These are phyloP conservation scores for Pythium volutum DNA, from an alignment of 352 stramenopile species.

Conservation along the genomic window DNA sequence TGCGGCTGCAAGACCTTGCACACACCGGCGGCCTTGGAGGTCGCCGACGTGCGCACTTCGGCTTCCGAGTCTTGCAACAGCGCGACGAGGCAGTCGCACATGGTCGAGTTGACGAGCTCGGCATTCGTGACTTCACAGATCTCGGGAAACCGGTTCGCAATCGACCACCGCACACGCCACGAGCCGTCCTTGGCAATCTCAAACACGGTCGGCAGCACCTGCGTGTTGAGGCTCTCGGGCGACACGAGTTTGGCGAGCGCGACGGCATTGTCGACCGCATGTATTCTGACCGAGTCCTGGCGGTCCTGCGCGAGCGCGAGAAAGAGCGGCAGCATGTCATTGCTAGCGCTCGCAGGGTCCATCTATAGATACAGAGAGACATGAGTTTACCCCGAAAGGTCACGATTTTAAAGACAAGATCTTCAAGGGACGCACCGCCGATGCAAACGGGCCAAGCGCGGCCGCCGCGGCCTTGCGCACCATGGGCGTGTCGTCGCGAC, in stretches of 20 bases:
- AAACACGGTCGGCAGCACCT: slow-evolving; percentile 90
- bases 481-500: slow-evolving; percentile 97
- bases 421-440: slow-evolving; percentile 40
- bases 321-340: slow-evolving; percentile 87
- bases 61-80: slow-evolving; percentile 97
- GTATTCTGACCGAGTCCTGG: slow-evolving; percentile 96
- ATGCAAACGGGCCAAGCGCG: slow-evolving; percentile 88
- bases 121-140: slow-evolving; percentile 88
- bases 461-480: slow-evolving; percentile 91
- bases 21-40: slow-evolving; percentile 87
- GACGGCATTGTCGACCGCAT: slow-evolving; percentile 97
- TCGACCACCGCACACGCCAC: slow-evolving; percentile 98
- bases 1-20: slow-evolving; percentile 56
- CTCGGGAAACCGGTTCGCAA: slow-evolving; percentile 95
- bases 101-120: slow-evolving; percentile 62
- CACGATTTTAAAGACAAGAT: too few species aligned
- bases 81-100: slow-evolving; percentile 89
- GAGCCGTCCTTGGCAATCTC: slow-evolving; percentile 93
- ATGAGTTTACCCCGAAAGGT: background rate
- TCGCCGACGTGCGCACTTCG: slow-evolving; percentile 94
- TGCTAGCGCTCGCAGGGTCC: slow-evolving; percentile 49
- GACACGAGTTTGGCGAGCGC: slow-evolving; percentile 88
- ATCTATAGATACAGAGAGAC: slow-evolving; percentile 32
- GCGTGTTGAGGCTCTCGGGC: slow-evolving; percentile 60
- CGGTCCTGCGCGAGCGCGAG: slow-evolving; percentile 84